These are phyloP conservation scores for Termitomyces titanicus DNA, from an alignment of 768 basidiomycete species.

Conservation along the genomic window DNA sequence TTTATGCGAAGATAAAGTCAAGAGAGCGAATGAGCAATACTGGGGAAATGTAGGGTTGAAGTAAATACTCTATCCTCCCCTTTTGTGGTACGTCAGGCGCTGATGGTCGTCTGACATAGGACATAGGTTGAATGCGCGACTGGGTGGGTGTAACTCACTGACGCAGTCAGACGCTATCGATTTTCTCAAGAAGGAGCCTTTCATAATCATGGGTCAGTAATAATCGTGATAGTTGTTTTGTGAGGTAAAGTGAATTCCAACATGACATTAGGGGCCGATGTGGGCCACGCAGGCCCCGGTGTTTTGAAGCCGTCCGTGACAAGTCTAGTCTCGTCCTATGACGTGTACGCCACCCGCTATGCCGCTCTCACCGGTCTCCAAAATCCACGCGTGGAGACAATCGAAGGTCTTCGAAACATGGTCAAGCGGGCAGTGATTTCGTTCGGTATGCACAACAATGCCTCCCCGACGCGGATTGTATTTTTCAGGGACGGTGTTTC, in stretches of 20 bases:
- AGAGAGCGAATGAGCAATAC: constrained; percentile 41
- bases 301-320: constrained; percentile 50
- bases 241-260: background rate
- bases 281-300: constrained; percentile 63
- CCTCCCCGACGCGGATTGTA: constrained; percentile 10
- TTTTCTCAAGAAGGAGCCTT: constrained; percentile 21
- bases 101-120: constrained; percentile 21
- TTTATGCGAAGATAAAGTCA: constrained; percentile 32
- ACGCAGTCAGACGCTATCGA: constrained; percentile 25
- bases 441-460: constrained; percentile 6
- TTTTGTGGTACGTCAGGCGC: background rate
- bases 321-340: constrained; percentile 54
- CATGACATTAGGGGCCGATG: constrained; percentile 42
- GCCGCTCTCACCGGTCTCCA: constrained; percentile 39
- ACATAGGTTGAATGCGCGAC: constrained; percentile 47
- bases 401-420: constrained; percentile 39
- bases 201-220: constrained; percentile 36
- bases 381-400: constrained; percentile 42
- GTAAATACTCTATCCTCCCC: constrained; percentile 25
- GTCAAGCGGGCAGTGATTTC: constrained; percentile 18
- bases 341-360: constrained; percentile 43
- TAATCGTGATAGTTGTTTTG: background rate
- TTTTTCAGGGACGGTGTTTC: constrained; percentile 27
- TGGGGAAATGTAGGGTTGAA: constrained; percentile 56
- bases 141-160: constrained; percentile 47